These are phyloP conservation scores for Viola odorata DNA, from an alignment of 345 rosid species.

Conservation along the genomic window DNA sequence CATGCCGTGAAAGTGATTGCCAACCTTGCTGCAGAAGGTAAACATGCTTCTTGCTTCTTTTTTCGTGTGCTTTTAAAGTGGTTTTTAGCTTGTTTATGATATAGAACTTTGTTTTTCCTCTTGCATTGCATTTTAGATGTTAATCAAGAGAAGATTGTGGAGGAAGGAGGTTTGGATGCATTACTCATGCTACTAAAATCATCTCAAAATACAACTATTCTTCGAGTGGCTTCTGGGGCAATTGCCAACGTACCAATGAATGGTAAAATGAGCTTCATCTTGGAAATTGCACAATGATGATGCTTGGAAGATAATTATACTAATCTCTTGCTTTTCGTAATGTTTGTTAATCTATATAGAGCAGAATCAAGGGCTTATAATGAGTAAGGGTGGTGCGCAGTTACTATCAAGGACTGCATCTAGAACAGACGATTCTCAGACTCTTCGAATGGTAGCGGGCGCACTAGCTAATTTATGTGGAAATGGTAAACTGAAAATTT, in stretches of 20 bases:
- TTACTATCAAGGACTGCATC: constrained; percentile 66
- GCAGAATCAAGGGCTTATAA: constrained; percentile 71
- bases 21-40: constrained; percentile 97
- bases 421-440: constrained; percentile 77
- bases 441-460: constrained; percentile 95
- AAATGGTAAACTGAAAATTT: constrained; percentile 61
- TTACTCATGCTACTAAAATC: constrained; percentile 59
- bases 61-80: neutral
- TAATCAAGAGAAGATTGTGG: constrained; percentile 83
- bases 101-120: neutral
- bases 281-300: too few species aligned
- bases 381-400: constrained; percentile 83
- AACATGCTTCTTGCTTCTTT: neutral
- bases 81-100: neutral
- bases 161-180: constrained; percentile 92
- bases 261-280: constrained; percentile 31
- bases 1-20: constrained; percentile 95
- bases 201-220: constrained; percentile 68
- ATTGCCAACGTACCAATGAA: constrained; percentile 97
- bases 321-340: neutral
- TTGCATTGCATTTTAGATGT: constrained; percentile 36
- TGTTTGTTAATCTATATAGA: constrained; percentile 30
- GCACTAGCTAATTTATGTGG: constrained; percentile 90
- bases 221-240: constrained; percentile 96
- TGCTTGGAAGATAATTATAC: too few species aligned